A percentile compares a stretch with the other conserved stretches of the same genome.
Conservation (phyloP, 257 asterid species). For the Nicotiana undulata region DNA sequence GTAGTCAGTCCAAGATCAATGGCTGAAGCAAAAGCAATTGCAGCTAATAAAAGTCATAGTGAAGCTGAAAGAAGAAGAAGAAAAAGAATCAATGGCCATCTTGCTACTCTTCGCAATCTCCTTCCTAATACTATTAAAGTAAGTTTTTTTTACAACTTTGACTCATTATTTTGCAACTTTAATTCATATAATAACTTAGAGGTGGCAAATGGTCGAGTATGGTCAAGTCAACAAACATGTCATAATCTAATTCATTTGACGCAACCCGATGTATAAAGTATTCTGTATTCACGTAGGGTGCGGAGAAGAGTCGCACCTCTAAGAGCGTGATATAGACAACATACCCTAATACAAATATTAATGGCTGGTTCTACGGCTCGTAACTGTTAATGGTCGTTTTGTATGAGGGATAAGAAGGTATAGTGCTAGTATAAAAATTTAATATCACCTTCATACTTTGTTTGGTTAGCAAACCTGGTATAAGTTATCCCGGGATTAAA, state of each 20-base stretch:
- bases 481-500: no score
- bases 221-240: not conserved
- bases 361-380: no score
- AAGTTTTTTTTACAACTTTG: not conserved
- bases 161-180: not conserved
- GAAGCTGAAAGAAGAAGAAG: constrained; percentile 89
- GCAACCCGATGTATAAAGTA: no score
- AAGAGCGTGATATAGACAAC: rapidly evolving
- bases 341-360: no score
- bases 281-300: no score
- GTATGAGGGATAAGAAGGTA: no score
- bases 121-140: constrained; percentile 80
- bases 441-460: no score
- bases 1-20: constrained; percentile 36
- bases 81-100: constrained; percentile 77
- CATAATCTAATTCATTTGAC: not conserved
- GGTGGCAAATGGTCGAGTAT: not conserved
- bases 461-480: no score
- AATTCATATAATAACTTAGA: no score
- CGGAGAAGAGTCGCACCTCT: rapidly evolving
- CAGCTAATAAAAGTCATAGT: constrained; percentile 76
- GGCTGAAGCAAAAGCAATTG: constrained; percentile 71
- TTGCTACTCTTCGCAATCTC: constrained; percentile 80
- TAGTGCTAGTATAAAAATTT: no score
- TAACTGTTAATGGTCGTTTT: no score